Conservation (phyloP, 1,139 yeast species). For the Diutina pseudorugosa region DNA sequence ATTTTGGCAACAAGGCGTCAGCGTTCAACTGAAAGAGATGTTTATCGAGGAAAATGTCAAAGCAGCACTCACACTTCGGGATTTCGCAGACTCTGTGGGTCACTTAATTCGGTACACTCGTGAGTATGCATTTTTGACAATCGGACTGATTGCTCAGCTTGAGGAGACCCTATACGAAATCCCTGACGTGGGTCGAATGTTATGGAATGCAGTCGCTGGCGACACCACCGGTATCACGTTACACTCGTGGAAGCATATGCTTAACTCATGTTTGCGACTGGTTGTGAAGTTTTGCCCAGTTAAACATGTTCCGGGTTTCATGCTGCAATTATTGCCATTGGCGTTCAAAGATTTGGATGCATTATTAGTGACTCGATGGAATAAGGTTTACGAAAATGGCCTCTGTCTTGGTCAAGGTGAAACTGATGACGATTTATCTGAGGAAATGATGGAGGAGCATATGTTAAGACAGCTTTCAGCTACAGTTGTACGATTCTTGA, state of each 20-base stretch:
- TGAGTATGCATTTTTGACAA: slow-evolving; percentile 85
- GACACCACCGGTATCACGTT: slow-evolving; percentile 79
- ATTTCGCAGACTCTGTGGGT: slow-evolving; percentile 97
- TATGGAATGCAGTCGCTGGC: slow-evolving; percentile 83
- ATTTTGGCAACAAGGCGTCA: slow-evolving; percentile 97
- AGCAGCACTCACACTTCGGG: slow-evolving; percentile 86
- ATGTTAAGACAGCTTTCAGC: slow-evolving; percentile 87
- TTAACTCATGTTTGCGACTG: slow-evolving; percentile 77
- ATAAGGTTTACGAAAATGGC: slow-evolving; percentile 55
- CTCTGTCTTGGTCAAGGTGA: slow-evolving; percentile 55
- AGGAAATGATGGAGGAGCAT: slow-evolving; percentile 97
- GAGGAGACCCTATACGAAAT: slow-evolving; percentile 84
- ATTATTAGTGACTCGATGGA: slow-evolving; percentile 66
- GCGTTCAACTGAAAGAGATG: slow-evolving; percentile 87
- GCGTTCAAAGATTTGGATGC: slow-evolving; percentile 63
- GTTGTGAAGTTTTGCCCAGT: slow-evolving; percentile 83
- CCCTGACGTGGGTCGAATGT: slow-evolving; percentile 61
- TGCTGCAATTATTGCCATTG: slow-evolving; percentile 68
- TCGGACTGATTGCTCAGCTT: slow-evolving; percentile 81
- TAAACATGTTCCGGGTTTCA: slow-evolving; percentile 51
- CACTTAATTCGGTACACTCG: slow-evolving; percentile 91
- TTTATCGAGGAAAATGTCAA: slow-evolving; percentile 90
- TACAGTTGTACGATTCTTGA: slow-evolving; percentile 77
- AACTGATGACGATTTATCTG: slow-evolving; percentile 79
- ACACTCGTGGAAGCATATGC: slow-evolving; percentile 96